phyloP scores from a whole-genome alignment of 2,329 filamentous ascomycete species.

The Eurotiales sp. region DNA sequence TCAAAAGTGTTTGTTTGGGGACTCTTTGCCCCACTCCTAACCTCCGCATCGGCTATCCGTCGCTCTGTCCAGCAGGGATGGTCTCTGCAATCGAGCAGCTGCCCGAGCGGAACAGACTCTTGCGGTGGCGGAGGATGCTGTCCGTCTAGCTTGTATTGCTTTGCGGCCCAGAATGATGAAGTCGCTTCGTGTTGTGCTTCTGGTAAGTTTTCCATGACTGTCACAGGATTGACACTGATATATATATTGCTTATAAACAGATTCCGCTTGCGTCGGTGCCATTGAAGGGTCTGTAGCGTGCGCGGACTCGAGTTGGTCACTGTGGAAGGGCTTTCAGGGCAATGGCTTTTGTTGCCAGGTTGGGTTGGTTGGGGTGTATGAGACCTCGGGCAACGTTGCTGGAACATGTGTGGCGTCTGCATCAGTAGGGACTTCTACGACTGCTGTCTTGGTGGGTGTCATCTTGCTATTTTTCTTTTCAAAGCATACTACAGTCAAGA shows the following conservation, averaged over 20 bases:
- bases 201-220: neutral
- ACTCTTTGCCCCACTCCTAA: neutral
- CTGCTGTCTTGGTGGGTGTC: constrained; percentile 4
- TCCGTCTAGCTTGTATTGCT: constrained; percentile 5
- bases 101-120: constrained; percentile 3
- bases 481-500: neutral
- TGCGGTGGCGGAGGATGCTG: constrained; percentile 7
- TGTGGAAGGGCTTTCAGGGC: constrained; percentile 8
- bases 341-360: constrained; percentile 10
- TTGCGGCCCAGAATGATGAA: constrained; percentile 6
- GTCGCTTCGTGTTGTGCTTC: constrained; percentile 8
- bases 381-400: neutral
- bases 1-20: neutral
- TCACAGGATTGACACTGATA: neutral
- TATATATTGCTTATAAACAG: neutral
- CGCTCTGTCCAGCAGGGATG: constrained; percentile 10
- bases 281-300: neutral
- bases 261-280: constrained; percentile 1
- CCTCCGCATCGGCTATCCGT: neutral
- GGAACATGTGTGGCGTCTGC: constrained; percentile 4
- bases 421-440: constrained; percentile 2
- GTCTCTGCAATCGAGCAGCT: constrained; percentile 8
- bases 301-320: constrained; percentile 10
- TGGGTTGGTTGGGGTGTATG: constrained; percentile 4
- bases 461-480: neutral